These are phyloP conservation scores for Cenococcum geophilum DNA, from an alignment of 495 filamentous ascomycete genomes.

Conservation along the genomic window DNA sequence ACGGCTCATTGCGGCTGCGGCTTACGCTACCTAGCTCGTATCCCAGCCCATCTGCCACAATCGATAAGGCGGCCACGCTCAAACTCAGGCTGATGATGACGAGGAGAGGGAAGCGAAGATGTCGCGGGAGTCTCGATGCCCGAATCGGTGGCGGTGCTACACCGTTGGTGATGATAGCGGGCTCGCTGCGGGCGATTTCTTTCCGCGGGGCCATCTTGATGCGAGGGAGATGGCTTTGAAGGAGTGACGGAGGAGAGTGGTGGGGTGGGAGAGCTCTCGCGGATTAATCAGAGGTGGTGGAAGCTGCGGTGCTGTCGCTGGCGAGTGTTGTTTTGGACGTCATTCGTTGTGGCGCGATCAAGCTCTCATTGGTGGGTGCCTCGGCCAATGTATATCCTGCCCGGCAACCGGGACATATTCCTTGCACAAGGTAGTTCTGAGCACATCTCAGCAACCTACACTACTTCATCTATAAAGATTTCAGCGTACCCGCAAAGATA, in stretches of 20 bases:
- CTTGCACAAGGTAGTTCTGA: too few relatives aligned
- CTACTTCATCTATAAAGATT: too few relatives aligned
- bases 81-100: conserved; percentile 57
- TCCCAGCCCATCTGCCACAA: conserved; percentile 46
- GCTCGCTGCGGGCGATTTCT: not conserved
- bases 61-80: conserved; percentile 51
- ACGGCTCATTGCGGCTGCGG: conserved; percentile 53
- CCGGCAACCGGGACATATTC: too few relatives aligned
- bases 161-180: conserved; percentile 13
- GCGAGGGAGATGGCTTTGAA: not conserved
- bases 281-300: not conserved
- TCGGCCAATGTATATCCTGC: too few relatives aligned
- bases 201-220: not conserved
- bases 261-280: not conserved
- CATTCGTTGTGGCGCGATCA: not conserved
- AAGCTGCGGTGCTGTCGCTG: not conserved
- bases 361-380: not conserved
- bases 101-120: conserved; percentile 56
- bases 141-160: conserved; percentile 5
- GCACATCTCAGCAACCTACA: too few relatives aligned
- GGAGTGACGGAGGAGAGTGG: not conserved
- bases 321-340: not conserved
- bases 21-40: conserved; percentile 58
- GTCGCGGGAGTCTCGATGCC: conserved; percentile 42
- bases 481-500: too few relatives aligned